Conservation (phyloP, 768 basidiomycete species). For the Galerina sulciceps region DNA sequence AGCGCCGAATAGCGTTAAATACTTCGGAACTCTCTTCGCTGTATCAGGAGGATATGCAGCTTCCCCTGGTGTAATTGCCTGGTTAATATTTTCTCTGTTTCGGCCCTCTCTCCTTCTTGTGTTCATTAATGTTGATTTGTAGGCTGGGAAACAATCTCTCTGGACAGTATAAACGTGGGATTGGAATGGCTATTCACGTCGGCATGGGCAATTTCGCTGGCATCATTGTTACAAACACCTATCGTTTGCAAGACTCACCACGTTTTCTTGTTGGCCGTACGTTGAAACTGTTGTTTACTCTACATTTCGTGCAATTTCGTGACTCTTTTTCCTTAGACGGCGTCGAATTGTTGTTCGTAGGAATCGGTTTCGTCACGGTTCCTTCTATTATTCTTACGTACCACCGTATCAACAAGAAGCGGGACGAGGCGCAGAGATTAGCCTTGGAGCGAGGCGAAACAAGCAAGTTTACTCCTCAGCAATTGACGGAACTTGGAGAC, state of each 20-base stretch:
- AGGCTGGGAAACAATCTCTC: constrained; percentile 71
- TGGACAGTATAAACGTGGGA: constrained; percentile 72
- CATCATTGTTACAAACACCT: constrained; percentile 67
- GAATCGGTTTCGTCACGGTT: constrained; percentile 59
- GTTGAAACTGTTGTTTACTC: constrained; percentile 28
- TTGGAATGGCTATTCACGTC: constrained; percentile 72
- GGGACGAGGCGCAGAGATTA: constrained; percentile 42
- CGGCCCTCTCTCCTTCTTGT: background rate
- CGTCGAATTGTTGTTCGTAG: constrained; percentile 69
- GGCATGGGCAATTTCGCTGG: constrained; percentile 70
- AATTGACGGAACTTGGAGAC: constrained; percentile 32
- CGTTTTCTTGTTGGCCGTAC: constrained; percentile 66
- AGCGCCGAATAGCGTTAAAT: constrained; percentile 57
- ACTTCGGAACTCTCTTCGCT: constrained; percentile 73
- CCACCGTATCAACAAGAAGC: constrained; percentile 55
- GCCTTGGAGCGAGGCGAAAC: constrained; percentile 34
- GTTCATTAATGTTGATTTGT: background rate
- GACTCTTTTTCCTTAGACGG: constrained; percentile 44
- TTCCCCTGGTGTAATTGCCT: constrained; percentile 65
- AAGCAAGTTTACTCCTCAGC: constrained; percentile 36
- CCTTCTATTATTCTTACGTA: constrained; percentile 55
- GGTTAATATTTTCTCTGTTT: constrained; percentile 47
- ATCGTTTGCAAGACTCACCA: constrained; percentile 60
- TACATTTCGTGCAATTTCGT: background rate
- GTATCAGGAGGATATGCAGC: constrained; percentile 66